Evolutionary conservation across 2,329 filamentous ascomycete species (phyloP), one percentile per base, ranked within the genome.

Genomic region (Penicillium sp.): DNA sequence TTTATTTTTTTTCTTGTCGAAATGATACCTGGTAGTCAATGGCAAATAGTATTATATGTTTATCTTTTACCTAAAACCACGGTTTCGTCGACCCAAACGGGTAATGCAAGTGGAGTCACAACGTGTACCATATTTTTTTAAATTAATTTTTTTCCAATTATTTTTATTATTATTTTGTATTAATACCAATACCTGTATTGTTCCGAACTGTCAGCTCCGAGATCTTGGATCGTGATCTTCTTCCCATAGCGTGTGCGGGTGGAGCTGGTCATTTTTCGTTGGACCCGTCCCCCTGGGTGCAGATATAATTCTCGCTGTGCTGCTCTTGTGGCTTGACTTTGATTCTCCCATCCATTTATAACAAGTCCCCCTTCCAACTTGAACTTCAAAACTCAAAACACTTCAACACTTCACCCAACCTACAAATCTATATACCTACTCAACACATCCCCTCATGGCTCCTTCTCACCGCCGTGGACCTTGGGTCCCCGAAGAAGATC

Each of bases 401-500:
- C n/a, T n/a, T n/a, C n/a, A n/a, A n/a, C n/a, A n/a, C n/a, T n/a
- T n/a, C n/a, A n/a, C n/a, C n/a, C n/a, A n/a, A n/a, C n/a, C n/a
- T n/a, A n/a, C n/a, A n/a, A n/a, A n/a, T n/a, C n/a, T n/a, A n/a
- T n/a, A n/a, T n/a, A n/a, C n/a, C n/a, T n/a, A n/a, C n/a, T n/a
- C n/a, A n/a, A n/a, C n/a, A n/a, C n/a, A n/a, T n/a, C n/a, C n/a
- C n/a, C n/a, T n/a, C 39, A 77, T 78, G 76, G 70, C 72, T 58
- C 70, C 74, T 51, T 66, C 77, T 67, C 85, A 87, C 68, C 84
- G 86, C 69, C 84, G 89, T 74, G 90, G 90, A 52, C 90, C 90
- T 53, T 95, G 90, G 90, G 88, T 89, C 57, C 85, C 86, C 63
- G 79, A 81, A 47, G 90, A 95, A 73, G 90, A 95, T 69, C 75